phyloP scores from a whole-genome alignment of 2,329 filamentous ascomycete genomes.

The Didymella glomerata region DNA sequence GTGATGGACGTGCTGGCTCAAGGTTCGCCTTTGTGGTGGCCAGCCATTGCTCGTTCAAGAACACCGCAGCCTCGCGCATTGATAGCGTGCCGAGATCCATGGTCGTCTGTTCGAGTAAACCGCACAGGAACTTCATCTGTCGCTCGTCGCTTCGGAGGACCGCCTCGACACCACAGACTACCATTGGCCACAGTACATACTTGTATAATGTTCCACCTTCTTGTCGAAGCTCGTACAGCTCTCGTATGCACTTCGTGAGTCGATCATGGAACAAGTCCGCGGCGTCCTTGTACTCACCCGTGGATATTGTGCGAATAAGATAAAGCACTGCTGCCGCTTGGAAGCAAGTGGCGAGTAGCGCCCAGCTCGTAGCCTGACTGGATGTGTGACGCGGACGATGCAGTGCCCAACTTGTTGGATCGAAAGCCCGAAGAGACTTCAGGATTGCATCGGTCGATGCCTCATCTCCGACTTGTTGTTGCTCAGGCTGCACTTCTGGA shows the following conservation, averaged over 20 bases:
- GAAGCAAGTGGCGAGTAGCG: constrained; percentile 6
- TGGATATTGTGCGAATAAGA: not conserved
- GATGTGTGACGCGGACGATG: not conserved
- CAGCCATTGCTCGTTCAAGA: not conserved
- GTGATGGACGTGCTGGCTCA: not conserved
- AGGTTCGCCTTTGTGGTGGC: not conserved
- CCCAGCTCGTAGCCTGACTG: constrained; percentile 3
- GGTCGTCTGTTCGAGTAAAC: constrained; percentile 3
- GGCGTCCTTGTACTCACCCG: not conserved
- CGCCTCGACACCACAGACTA: constrained; percentile 5
- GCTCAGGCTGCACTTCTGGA: not conserved
- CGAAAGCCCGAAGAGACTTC: not conserved
- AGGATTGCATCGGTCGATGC: not conserved
- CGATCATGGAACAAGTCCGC: not conserved
- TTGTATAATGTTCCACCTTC: constrained; percentile 6
- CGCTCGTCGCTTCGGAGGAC: not conserved
- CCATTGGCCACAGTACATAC: constrained; percentile 14
- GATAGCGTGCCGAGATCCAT: constrained; percentile 15
- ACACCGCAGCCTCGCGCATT: constrained; percentile 9
- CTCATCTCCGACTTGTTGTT: not conserved
- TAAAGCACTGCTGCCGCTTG: constrained; percentile 2
- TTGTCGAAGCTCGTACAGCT: constrained; percentile 2
- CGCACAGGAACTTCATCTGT: constrained; percentile 1
- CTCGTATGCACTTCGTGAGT: not conserved
- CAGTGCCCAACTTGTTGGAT: constrained; percentile 5